Percentiles rank a stretch among this genome's conserved stretches.
Evolutionary conservation across 768 basidiomycete genomes (phyloP).

Genomic region (Serendipita vermifera): DNA sequence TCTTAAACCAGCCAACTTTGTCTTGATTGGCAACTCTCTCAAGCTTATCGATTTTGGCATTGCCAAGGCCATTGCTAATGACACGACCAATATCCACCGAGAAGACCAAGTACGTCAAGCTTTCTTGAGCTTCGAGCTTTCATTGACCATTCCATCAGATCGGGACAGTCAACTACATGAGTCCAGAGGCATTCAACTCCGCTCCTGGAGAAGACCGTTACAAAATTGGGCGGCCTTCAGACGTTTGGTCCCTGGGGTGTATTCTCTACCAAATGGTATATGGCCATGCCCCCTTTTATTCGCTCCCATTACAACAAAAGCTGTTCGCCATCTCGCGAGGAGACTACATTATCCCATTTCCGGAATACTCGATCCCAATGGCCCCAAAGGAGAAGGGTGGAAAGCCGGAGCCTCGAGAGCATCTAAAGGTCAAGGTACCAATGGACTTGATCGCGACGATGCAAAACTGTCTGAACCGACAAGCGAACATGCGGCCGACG

Average conservation of each 20-base stretch:
- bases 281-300: slow-evolving; percentile 83
- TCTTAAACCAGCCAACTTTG: slow-evolving; percentile 96
- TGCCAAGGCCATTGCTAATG: slow-evolving; percentile 95
- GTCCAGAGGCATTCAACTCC: slow-evolving; percentile 84
- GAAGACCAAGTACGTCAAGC: slow-evolving; percentile 65
- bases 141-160: slow-evolving; percentile 38
- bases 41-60: slow-evolving; percentile 99
- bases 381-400: slow-evolving; percentile 19
- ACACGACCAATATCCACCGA: slow-evolving; percentile 94
- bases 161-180: slow-evolving; percentile 98
- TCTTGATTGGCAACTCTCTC: slow-evolving; percentile 84
- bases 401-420: slow-evolving; percentile 48
- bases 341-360: slow-evolving; percentile 66
- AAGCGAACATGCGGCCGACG: slow-evolving; percentile 71
- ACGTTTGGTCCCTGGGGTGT: slow-evolving; percentile 96
- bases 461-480: slow-evolving; percentile 63
- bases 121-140: background rate
- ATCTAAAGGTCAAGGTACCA: slow-evolving; percentile 58
- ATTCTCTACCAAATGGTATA: slow-evolving; percentile 99
- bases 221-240: slow-evolving; percentile 71
- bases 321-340: slow-evolving; percentile 88
- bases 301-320: slow-evolving; percentile 71
- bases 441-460: slow-evolving; percentile 68
- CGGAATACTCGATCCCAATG: slow-evolving; percentile 48
- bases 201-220: slow-evolving; percentile 37